phyloP scores from a whole-genome alignment of 345 rosid genomes.

The Lumnitzera racemosa region DNA sequence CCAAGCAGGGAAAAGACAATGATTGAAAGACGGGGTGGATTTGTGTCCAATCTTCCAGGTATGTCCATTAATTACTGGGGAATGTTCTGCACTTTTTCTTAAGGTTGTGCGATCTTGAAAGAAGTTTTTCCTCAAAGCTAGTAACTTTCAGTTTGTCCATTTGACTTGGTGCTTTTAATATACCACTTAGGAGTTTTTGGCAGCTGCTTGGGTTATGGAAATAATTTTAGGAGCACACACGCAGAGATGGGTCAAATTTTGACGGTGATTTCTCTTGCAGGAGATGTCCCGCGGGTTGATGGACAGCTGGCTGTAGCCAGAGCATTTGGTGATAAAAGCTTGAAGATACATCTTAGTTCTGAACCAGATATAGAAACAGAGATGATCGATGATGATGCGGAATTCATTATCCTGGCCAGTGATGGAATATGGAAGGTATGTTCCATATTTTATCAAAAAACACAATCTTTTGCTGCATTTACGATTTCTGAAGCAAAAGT shows the following conservation, averaged over 20 bases:
- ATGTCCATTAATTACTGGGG: background rate
- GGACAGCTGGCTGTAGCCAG: constrained; percentile 92
- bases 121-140: background rate
- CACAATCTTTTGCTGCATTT: background rate
- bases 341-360: constrained; percentile 82
- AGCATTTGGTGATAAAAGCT: constrained; percentile 82
- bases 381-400: constrained; percentile 31
- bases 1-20: constrained; percentile 58
- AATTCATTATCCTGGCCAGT: constrained; percentile 70
- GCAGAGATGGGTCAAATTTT: no score
- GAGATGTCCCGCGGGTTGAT: constrained; percentile 84
- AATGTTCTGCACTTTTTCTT: no score
- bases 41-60: constrained; percentile 86
- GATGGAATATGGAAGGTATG: constrained; percentile 93
- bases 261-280: constrained; percentile 26
- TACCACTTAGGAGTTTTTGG: no score
- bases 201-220: no score
- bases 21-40: constrained; percentile 78
- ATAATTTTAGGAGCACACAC: no score
- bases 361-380: constrained; percentile 52
- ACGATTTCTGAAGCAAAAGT: background rate
- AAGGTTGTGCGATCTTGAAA: background rate
- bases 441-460: background rate
- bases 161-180: no score
- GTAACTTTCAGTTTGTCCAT: no score